phyloP scores from a whole-genome alignment of 805 yeast species.

The Candida sonorensis region DNA sequence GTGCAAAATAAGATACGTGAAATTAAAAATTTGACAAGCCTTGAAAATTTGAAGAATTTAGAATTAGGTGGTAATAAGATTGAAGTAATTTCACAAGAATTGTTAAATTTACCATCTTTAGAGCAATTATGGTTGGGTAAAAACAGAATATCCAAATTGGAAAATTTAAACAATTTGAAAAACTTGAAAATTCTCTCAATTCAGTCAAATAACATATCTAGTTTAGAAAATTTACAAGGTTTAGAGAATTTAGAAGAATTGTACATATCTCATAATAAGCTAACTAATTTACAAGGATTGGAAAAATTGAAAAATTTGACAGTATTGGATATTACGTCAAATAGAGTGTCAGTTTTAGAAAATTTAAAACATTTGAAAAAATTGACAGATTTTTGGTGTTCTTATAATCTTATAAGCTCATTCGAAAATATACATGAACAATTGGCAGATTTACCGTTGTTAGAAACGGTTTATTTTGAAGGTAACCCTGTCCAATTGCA shows the following conservation, averaged over 20 bases:
- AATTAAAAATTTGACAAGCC: constrained; percentile 57
- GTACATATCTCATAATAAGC: constrained; percentile 80
- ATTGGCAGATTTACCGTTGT: constrained; percentile 50
- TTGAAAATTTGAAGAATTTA: constrained; percentile 53
- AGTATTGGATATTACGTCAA: constrained; percentile 77
- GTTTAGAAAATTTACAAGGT: constrained; percentile 74
- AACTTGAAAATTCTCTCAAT: constrained; percentile 75
- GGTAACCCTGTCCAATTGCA: constrained; percentile 79
- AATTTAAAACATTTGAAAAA: constrained; percentile 56
- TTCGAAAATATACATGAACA: constrained; percentile 66
- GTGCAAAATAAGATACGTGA: constrained; percentile 81
- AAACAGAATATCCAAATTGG: constrained; percentile 60
- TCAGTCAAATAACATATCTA: constrained; percentile 76
- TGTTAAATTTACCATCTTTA: constrained; percentile 48
- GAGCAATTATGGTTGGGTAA: constrained; percentile 91
- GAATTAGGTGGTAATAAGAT: constrained; percentile 91
- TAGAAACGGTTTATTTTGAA: constrained; percentile 90
- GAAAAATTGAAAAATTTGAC: constrained; percentile 61
- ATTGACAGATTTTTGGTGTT: constrained; percentile 94
- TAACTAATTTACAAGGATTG: constrained; percentile 68
- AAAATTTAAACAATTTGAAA: constrained; percentile 51
- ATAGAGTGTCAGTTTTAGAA: constrained; percentile 54
- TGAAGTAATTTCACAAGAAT: constrained; percentile 45
- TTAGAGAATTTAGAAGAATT: constrained; percentile 73
- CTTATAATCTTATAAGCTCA: constrained; percentile 61